These are phyloP conservation scores for Zygosaccharomyces pseudorouxii DNA, from an alignment of 805 yeast species.

Conservation along the genomic window DNA sequence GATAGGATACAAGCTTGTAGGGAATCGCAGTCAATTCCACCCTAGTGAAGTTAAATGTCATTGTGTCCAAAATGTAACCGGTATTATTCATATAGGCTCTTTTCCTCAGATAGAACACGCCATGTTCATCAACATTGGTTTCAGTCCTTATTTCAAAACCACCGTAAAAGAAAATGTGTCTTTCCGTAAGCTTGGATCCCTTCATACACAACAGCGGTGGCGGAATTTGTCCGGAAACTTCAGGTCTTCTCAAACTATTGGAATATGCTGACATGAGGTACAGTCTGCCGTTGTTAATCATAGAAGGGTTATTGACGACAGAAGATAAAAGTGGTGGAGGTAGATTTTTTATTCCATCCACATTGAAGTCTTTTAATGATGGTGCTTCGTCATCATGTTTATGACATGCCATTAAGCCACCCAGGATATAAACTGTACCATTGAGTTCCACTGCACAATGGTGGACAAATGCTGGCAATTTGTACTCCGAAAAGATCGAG, in stretches of 20 bases:
- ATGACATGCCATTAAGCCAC: conserved; percentile 41
- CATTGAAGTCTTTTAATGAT: conserved; percentile 35
- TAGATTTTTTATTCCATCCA: conserved; percentile 40
- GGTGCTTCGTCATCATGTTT: conserved; percentile 27
- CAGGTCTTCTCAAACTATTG: conserved; percentile 35
- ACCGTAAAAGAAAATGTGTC: conserved; percentile 62
- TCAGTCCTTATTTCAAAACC: conserved; percentile 50
- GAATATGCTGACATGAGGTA: conserved; percentile 41
- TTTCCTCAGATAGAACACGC: conserved; percentile 38
- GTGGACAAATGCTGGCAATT: conserved; percentile 42
- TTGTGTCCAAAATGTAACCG: conserved; percentile 56
- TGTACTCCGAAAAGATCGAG: conserved; percentile 36
- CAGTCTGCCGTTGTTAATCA: conserved; percentile 38
- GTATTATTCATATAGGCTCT: conserved; percentile 46
- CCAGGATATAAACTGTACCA: conserved; percentile 39
- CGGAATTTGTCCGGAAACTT: conserved; percentile 43
- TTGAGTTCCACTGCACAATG: conserved; percentile 41
- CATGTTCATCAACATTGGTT: conserved; percentile 28
- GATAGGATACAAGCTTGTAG: conserved; percentile 27
- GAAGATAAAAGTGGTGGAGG: conserved; percentile 44
- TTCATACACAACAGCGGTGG: conserved; percentile 48
- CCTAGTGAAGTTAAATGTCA: conserved; percentile 46
- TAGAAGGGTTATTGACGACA: conserved; percentile 41
- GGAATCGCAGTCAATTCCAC: conserved; percentile 38
- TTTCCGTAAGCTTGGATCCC: conserved; percentile 47